Conservation (phyloP, 352 stramenopile genomes). For the Pythium dissimile region DNA sequence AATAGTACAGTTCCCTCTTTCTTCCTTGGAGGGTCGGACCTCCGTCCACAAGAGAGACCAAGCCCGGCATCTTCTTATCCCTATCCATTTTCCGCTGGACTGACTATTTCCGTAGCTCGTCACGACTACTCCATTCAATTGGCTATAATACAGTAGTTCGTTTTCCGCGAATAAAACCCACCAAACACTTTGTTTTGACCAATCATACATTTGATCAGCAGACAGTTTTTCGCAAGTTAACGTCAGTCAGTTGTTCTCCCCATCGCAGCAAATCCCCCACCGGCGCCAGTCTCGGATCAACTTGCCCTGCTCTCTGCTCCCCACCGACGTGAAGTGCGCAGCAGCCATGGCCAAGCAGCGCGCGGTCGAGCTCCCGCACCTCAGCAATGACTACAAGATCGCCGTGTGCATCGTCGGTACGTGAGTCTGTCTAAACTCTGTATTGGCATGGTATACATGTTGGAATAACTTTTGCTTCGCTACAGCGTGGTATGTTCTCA, state of each 20-base stretch:
- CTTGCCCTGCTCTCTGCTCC: background rate
- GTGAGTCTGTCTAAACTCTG: conserved; percentile 1
- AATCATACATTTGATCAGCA: too few species aligned
- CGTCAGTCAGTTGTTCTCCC: background rate
- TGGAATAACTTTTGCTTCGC: background rate
- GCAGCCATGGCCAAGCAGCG: conserved; percentile 10
- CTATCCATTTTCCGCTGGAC: background rate
- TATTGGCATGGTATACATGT: background rate
- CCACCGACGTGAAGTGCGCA: background rate
- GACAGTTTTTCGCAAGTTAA: too few species aligned
- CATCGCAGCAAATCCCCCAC: background rate
- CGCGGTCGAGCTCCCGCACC: background rate
- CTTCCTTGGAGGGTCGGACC: too few species aligned
- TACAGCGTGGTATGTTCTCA: conserved; percentile 76
- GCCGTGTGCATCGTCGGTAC: conserved; percentile 53
- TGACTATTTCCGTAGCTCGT: conserved; percentile 14
- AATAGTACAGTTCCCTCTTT: too few species aligned
- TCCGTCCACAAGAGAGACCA: background rate
- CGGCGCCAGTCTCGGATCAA: background rate
- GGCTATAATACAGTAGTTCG: background rate
- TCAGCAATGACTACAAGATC: conserved; percentile 52
- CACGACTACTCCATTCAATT: background rate
- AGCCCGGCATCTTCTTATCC: background rate
- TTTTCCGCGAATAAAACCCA: background rate
- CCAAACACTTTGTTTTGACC: too few species aligned